Evolutionary conservation across 768 basidiomycete genomes (phyloP).

Genomic region (Suillus hirtellus): DNA sequence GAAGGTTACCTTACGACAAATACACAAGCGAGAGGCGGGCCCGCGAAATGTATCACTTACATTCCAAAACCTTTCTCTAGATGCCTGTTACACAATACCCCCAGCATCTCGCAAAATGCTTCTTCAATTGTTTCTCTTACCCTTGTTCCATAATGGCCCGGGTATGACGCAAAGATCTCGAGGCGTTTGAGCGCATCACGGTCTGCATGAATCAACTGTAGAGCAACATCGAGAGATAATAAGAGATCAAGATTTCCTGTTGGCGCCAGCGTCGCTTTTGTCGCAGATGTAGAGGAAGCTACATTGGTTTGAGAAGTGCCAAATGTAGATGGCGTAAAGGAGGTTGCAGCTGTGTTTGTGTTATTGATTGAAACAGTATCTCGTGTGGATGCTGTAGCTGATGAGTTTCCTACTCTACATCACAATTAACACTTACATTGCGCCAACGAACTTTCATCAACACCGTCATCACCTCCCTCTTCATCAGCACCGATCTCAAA

Average conservation of each 20-base stretch:
- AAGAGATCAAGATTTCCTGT: conserved; percentile 72
- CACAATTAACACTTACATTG: conserved; percentile 1
- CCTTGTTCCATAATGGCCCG: conserved; percentile 81
- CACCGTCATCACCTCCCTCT: conserved; percentile 22
- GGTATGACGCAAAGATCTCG: conserved; percentile 87
- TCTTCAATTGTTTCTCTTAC: conserved; percentile 95
- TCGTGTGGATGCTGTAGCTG: not conserved
- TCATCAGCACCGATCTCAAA: conserved; percentile 50
- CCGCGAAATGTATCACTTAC: conserved; percentile 41
- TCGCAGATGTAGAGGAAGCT: not conserved
- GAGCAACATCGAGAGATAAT: conserved; percentile 86
- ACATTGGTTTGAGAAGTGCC: not conserved
- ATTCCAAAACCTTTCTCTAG: conserved; percentile 75
- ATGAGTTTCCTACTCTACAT: conserved; percentile 20
- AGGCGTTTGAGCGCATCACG: conserved; percentile 90
- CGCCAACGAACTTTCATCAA: conserved; percentile 17
- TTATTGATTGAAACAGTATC: conserved; percentile 8
- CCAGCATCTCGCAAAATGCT: conserved; percentile 82
- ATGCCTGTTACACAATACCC: conserved; percentile 76
- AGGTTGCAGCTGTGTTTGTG: conserved; percentile 4
- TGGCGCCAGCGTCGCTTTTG: conserved; percentile 4
- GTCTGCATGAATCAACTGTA: conserved; percentile 91
- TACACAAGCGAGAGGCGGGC: not conserved
- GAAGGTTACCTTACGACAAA: conserved; percentile 7
- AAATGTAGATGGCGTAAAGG: not conserved